Evolutionary conservation across 352 stramenopile species (phyloP).

Genomic region (Globisporangium middletonii): DNA sequence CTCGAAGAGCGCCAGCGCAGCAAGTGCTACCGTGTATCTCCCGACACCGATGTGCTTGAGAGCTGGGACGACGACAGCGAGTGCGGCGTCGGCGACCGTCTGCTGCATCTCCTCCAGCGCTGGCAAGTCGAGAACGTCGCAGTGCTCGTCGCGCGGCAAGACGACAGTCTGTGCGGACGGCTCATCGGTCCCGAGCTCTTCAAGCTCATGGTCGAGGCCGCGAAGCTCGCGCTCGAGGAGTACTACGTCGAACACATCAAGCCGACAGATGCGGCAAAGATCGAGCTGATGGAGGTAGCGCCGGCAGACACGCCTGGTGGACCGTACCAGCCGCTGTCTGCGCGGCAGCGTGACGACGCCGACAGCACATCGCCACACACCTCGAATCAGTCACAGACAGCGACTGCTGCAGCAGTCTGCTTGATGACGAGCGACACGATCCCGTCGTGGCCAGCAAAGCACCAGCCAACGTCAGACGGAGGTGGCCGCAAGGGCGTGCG

Average conservation of each 20-base stretch:
- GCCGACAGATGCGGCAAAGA: conserved; percentile 39
- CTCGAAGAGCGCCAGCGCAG: conserved; percentile 4
- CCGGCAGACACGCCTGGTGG: conserved; percentile 8
- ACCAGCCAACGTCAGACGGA: conserved; percentile 48
- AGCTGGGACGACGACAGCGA: conserved; percentile 50
- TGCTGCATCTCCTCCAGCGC: conserved; percentile 75
- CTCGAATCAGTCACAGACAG: not conserved
- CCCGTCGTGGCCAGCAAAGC: conserved; percentile 49
- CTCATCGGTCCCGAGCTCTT: conserved; percentile 62
- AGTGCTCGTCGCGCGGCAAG: conserved; percentile 53
- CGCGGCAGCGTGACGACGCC: conserved; percentile 1
- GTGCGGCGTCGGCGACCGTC: conserved; percentile 51
- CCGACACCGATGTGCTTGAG: conserved; percentile 36
- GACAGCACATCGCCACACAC: not conserved
- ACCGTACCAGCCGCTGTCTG: conserved; percentile 13
- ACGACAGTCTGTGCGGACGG: conserved; percentile 56
- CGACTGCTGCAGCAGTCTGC: conserved; percentile 22
- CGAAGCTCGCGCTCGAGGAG: conserved; percentile 70
- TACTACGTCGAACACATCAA: conserved; percentile 55
- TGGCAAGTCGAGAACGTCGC: conserved; percentile 78
- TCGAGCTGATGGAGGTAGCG: conserved; percentile 25
- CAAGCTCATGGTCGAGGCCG: conserved; percentile 59
- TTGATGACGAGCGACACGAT: conserved; percentile 53
- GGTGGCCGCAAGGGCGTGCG: conserved; percentile 43
- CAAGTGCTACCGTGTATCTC: conserved; percentile 2